Conservation (phyloP, 2,329 filamentous ascomycete species). For the Diaporthe amygdali region DNA sequence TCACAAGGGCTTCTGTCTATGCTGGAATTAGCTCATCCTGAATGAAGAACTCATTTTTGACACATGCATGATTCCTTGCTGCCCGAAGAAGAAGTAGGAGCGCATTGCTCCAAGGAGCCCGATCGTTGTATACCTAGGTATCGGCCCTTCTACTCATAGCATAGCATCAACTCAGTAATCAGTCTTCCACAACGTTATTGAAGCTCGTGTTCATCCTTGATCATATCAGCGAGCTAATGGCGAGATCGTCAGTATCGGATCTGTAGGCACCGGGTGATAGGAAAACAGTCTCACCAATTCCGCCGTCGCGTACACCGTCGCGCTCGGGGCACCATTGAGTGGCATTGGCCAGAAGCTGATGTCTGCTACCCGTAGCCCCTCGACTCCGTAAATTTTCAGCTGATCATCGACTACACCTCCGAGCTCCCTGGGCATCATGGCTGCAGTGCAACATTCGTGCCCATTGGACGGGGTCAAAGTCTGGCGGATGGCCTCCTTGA, state of each 20-base stretch:
- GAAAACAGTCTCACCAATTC: not conserved
- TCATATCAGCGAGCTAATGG: not conserved
- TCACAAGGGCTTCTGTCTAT: no score
- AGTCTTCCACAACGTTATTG: not conserved
- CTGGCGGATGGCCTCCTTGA: not conserved
- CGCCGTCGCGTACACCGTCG: not conserved
- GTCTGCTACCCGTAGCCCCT: slow-evolving; percentile 14
- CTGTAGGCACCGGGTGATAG: not conserved
- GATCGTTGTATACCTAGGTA: no score
- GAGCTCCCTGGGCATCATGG: not conserved
- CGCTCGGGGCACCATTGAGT: not conserved
- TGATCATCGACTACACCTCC: slow-evolving; percentile 5
- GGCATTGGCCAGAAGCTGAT: not conserved
- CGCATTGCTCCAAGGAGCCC: no score
- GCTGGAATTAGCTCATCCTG: no score
- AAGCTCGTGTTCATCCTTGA: not conserved
- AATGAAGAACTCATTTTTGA: no score
- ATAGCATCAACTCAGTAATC: not conserved
- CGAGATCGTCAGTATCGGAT: not conserved
- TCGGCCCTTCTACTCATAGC: no score
- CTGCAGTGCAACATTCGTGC: not conserved
- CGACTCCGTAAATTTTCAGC: slow-evolving; percentile 1
- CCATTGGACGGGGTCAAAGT: not conserved
- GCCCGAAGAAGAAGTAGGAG: no score
- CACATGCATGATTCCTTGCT: no score